Percentiles rank a stretch among this genome's conserved stretches.
Evolutionary conservation across 164 flowering plant genomes (phyloP).

Genomic region (Stephania japonica): DNA sequence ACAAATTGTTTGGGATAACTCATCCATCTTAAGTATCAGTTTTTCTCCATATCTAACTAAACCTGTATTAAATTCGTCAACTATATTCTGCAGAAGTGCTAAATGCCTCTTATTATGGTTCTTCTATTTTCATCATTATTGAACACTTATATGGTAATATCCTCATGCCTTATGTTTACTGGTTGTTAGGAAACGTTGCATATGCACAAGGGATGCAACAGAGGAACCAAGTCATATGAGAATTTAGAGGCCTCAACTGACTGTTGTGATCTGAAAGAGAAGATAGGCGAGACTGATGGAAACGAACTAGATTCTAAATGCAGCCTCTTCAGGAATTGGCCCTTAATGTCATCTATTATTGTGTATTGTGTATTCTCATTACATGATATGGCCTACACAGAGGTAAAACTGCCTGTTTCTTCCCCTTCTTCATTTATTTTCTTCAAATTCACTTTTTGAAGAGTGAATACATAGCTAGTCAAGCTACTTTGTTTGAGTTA

Average conservation of each 20-base stretch:
- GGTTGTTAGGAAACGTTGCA: conserved; percentile 60
- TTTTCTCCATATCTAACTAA: neutral
- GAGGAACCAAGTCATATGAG: conserved; percentile 4
- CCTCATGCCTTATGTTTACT: neutral
- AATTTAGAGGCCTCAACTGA: neutral
- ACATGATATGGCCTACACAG: conserved; percentile 78
- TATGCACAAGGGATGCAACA: conserved; percentile 23
- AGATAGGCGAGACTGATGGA: conserved; percentile 4
- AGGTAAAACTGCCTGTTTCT: conserved; percentile 33
- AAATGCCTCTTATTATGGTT: neutral
- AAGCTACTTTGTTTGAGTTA: too few relatives aligned
- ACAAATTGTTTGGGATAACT: too few relatives aligned
- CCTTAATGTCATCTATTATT: conserved; percentile 72
- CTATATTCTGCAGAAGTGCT: neutral
- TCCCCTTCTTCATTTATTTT: conserved; percentile 11
- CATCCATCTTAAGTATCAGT: too few relatives aligned
- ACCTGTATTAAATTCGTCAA: neutral
- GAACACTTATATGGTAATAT: neutral
- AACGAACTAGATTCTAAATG: conserved; percentile 15
- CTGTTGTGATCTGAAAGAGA: conserved; percentile 15
- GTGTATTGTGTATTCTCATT: conserved; percentile 73
- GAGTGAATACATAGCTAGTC: too few relatives aligned
- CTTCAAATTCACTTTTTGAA: too few relatives aligned
- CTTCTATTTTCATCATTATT: neutral
- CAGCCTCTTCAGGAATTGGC: conserved; percentile 70